Percentiles rank a stretch among this genome's conserved stretches.
Evolutionary conservation across 2,329 filamentous ascomycete species (phyloP).

Genomic region (Xylaria digitata): DNA sequence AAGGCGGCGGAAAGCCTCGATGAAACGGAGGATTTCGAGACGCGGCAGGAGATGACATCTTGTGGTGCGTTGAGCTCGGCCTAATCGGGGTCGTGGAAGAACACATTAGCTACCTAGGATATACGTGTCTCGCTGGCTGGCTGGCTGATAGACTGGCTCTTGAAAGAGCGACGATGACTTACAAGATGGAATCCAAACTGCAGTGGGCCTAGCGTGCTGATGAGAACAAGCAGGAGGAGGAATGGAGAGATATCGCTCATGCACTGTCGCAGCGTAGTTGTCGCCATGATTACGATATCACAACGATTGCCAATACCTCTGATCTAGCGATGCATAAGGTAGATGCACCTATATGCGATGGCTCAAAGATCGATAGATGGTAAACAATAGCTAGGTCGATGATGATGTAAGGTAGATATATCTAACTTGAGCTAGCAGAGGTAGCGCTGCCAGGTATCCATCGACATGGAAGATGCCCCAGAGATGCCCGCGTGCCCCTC

Average conservation of each 20-base stretch:
- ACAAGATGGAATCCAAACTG: slow-evolving; percentile 96
- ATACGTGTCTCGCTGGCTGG: not conserved
- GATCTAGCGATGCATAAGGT: not conserved
- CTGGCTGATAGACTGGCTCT: not conserved
- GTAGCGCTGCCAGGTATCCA: too few relatives aligned
- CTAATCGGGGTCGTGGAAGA: slow-evolving; percentile 56
- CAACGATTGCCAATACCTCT: not conserved
- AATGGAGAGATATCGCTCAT: slow-evolving; percentile 74
- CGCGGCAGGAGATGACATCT: slow-evolving; percentile 87
- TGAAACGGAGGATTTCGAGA: slow-evolving; percentile 62
- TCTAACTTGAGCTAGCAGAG: too few relatives aligned
- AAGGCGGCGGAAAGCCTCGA: slow-evolving; percentile 47
- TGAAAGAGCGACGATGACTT: slow-evolving; percentile 45
- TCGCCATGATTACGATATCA: slow-evolving; percentile 37
- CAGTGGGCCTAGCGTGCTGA: slow-evolving; percentile 86
- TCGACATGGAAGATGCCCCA: too few relatives aligned
- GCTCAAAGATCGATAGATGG: too few relatives aligned
- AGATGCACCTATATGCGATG: not conserved
- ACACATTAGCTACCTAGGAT: slow-evolving; percentile 32
- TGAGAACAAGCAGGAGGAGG: slow-evolving; percentile 78
- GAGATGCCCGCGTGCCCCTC: too few relatives aligned
- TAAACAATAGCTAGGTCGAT: too few relatives aligned
- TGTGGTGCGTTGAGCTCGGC: slow-evolving; percentile 95
- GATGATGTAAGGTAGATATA: too few relatives aligned
- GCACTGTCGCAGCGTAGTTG: slow-evolving; percentile 48